These are phyloP conservation scores for Metarhizium humberi DNA, from an alignment of 2,329 filamentous ascomycete genomes.

Conservation along the genomic window DNA sequence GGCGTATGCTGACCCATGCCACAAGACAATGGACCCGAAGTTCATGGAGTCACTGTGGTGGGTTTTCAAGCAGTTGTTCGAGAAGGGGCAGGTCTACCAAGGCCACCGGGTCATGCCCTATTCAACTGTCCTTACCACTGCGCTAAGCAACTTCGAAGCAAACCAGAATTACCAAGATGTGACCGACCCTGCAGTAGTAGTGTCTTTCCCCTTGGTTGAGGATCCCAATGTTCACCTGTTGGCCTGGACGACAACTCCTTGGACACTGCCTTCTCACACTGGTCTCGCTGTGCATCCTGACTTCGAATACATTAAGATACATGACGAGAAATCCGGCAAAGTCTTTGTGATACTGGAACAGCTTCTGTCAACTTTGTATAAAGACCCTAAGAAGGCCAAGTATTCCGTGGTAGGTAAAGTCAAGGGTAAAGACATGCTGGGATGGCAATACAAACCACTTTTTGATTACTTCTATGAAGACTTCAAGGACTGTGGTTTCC, in stretches of 20 bases:
- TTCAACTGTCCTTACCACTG: conserved; percentile 81
- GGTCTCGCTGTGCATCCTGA: conserved; percentile 70
- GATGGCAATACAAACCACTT: conserved; percentile 80
- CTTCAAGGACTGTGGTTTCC: conserved; percentile 78
- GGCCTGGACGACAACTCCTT: conserved; percentile 82
- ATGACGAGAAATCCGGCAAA: conserved; percentile 72
- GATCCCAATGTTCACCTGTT: conserved; percentile 68
- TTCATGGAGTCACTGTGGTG: conserved; percentile 98
- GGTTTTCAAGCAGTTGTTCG: conserved; percentile 89
- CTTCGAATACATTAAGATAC: conserved; percentile 81
- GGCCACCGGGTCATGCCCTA: conserved; percentile 93
- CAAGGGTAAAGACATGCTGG: conserved; percentile 75
- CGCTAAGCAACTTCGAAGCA: conserved; percentile 86
- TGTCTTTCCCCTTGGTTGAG: conserved; percentile 74
- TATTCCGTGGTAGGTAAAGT: conserved; percentile 74
- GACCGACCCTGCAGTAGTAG: conserved; percentile 81
- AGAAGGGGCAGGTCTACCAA: conserved; percentile 83
- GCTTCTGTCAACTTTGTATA: conserved; percentile 75
- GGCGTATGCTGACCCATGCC: neutral
- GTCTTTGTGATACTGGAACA: conserved; percentile 80
- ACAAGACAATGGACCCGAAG: conserved; percentile 77
- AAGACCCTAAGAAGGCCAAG: conserved; percentile 92
- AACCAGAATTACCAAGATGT: conserved; percentile 93
- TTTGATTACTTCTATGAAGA: conserved; percentile 87
- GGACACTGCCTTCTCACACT: conserved; percentile 78